Conservation (phyloP, 305 asterid species). For the Solanum hybrid region DNA sequence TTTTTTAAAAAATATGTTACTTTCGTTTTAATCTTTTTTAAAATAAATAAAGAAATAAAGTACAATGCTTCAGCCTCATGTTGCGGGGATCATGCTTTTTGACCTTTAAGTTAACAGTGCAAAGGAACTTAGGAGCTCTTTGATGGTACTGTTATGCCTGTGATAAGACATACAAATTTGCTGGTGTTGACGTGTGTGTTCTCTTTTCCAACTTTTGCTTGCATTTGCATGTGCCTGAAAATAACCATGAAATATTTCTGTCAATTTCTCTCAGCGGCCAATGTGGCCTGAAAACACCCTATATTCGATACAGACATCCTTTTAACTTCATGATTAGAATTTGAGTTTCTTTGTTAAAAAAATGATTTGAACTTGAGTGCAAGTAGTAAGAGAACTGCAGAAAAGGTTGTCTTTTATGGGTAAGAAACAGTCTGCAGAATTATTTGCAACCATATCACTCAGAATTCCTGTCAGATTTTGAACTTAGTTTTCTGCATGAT, state of each 20-base stretch:
- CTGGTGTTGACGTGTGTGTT: not conserved
- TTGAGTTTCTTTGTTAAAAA: not conserved
- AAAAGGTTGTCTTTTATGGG: not conserved
- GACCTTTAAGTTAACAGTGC: not conserved
- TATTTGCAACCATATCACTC: not conserved
- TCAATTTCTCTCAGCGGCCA: not conserved
- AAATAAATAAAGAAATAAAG: not conserved
- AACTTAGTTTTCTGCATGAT: constrained; percentile 3
- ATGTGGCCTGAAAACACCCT: not conserved
- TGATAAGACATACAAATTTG: not conserved
- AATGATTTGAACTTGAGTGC: not conserved
- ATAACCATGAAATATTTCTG: not conserved
- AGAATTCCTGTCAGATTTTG: not conserved
- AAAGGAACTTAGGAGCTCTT: not conserved
- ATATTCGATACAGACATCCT: not conserved
- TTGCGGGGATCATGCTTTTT: not conserved
- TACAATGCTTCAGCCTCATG: not conserved
- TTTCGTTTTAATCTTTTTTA: not conserved
- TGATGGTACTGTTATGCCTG: not conserved
- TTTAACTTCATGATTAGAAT: not conserved
- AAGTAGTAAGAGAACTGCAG: not conserved
- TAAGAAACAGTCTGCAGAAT: not conserved
- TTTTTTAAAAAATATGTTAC: not conserved
- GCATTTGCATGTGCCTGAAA: not conserved
- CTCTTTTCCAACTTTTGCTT: not conserved